Evolutionary conservation across 2,329 filamentous ascomycete genomes (phyloP), one percentile per base, ranked within the genome.

Genomic region (Dothistroma septosporum): DNA sequence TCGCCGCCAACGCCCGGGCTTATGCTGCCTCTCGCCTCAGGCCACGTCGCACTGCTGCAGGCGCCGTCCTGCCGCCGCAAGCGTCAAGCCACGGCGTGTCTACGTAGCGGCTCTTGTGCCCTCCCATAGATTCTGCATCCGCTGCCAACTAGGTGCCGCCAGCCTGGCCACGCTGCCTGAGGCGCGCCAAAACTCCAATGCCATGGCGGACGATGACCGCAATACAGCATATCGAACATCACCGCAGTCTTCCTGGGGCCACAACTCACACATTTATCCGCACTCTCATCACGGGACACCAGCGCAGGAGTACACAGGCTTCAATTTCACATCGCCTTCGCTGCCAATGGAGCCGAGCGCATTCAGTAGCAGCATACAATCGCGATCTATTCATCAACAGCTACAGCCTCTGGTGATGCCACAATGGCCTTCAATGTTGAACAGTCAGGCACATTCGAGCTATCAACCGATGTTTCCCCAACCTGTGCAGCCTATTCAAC

Each of bases 361-460:
- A 77, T 60, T 85, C 80, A 67, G 82, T 85, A 64, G 59, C 81
- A 84, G 66, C 82, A 82, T 67, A 81, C 84, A 63, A 79, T 84
- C 62, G 58, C 81, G 81, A 61, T 71, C 78, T 31, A 77, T 79
- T 33, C 79, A 80, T 61, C 79, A 78, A 61, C 84, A 85, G 63
- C 77, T 90, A 21, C 85, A 89, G 22, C 87, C 90, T 72, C 78
- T 92, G 65, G 87, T 90, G 68, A 89, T 90, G 79, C 86, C 87
- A 52, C 82, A 87, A 64, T 95, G 91, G 91, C 91, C 91, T 8
- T 93, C 90, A 74, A 88, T 92, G 83, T 79, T 93, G 73, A 89
- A 88, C 50, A 89, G 88, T 65, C 88, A 89, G 49, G 80, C 66
- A 28, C 70, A 70, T 52, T 55, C 84, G 48, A n/a, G 21, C 8